phyloP scores from a whole-genome alignment of 176 grass and related monocot genomes.

The Musa troglodytarum region DNA sequence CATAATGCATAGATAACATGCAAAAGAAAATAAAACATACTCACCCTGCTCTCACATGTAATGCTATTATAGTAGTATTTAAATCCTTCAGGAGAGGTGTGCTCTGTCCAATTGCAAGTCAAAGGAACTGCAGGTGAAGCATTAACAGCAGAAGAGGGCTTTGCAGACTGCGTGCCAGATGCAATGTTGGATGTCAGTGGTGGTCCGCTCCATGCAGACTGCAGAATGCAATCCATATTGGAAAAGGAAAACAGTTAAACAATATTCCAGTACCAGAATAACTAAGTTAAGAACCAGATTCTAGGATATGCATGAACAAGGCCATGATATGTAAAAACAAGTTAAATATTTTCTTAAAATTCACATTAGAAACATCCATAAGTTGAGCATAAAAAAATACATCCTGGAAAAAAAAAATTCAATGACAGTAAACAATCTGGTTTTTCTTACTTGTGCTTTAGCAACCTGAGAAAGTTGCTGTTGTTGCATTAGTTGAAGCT shows the following conservation, averaged over 20 bases:
- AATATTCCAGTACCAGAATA: too few relatives aligned
- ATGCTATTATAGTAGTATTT: conserved; percentile 97
- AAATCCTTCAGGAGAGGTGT: conserved; percentile 92
- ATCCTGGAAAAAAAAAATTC: background rate
- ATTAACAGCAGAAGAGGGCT: conserved; percentile 30
- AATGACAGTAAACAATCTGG: background rate
- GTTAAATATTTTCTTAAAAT: background rate
- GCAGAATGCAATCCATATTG: conserved; percentile 6
- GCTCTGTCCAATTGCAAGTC: conserved; percentile 91
- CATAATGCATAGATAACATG: background rate
- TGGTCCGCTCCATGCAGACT: conserved; percentile 30
- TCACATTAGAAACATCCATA: background rate
- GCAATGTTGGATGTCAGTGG: conserved; percentile 34
- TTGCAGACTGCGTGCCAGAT: conserved; percentile 39
- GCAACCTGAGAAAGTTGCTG: conserved; percentile 32
- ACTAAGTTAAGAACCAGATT: too few relatives aligned
- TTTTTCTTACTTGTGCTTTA: conserved; percentile 56
- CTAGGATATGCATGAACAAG: too few relatives aligned
- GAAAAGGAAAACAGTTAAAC: too few relatives aligned
- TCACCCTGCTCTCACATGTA: conserved; percentile 82
- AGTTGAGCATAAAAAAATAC: background rate
- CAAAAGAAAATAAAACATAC: background rate
- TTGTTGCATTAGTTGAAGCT: conserved; percentile 86
- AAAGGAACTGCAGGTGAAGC: conserved; percentile 53
- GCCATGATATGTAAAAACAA: too few relatives aligned